A percentile compares a stretch with the other conserved stretches of the same genome.
Conservation (phyloP, 192 early-diverging fungal genomes). For the Linnemannia schmuckeri region DNA sequence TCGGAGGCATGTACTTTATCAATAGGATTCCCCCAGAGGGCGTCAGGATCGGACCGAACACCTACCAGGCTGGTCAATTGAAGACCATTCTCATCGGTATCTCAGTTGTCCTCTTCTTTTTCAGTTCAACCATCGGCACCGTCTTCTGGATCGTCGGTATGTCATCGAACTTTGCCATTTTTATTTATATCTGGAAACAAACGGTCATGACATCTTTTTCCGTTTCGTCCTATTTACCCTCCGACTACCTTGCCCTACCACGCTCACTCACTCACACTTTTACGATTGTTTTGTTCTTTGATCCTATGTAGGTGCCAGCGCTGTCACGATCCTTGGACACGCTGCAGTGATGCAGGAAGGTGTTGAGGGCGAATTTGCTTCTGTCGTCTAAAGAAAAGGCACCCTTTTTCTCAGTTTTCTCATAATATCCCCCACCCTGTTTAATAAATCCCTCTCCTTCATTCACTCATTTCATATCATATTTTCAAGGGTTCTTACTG, state of each 20-base stretch:
- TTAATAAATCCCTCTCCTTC: not conserved
- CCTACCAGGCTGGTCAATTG: constrained; percentile 56
- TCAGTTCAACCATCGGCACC: constrained; percentile 65
- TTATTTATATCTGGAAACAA: not conserved
- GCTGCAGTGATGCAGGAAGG: constrained; percentile 69
- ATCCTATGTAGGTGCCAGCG: constrained; percentile 62
- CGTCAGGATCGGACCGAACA: constrained; percentile 51
- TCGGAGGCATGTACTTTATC: constrained; percentile 64
- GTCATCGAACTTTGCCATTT: constrained; percentile 8
- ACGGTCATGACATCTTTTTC: not conserved
- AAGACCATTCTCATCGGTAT: constrained; percentile 58
- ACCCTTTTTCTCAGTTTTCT: not conserved
- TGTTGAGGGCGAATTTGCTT: constrained; percentile 65
- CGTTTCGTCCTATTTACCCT: not conserved
- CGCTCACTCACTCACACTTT: not conserved
- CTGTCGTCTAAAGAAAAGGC: constrained; percentile 31
- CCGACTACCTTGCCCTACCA: not conserved
- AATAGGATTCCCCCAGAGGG: constrained; percentile 61
- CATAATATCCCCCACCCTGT: not conserved
- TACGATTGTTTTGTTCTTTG: not conserved
- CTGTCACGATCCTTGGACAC: constrained; percentile 67
- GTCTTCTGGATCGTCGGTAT: constrained; percentile 74
- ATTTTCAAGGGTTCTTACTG: not conserved
- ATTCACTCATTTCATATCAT: not conserved
- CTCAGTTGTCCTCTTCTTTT: constrained; percentile 64